A percentile compares a stretch with the other conserved stretches of the same genome.
Conservation (phyloP, 208 protist species). For the Acanthamoeba triangularis region DNA sequence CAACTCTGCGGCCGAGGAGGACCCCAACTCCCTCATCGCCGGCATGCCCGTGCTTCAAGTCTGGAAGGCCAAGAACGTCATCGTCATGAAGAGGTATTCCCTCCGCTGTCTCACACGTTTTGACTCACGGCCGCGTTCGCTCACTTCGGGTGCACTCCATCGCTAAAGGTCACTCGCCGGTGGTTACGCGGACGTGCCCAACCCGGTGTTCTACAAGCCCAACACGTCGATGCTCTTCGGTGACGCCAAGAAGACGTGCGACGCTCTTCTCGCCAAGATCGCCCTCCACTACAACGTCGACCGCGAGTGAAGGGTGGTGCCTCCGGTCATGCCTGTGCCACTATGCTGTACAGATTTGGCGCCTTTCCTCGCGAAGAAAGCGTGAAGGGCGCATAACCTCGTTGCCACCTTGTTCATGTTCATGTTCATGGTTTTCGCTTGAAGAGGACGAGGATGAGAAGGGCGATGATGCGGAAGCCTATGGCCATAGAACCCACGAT, state of each 20-base stretch:
- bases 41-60: constrained; percentile 95
- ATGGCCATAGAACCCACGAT: neutral
- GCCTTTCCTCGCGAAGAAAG: neutral
- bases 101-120: neutral
- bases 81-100: constrained; percentile 95
- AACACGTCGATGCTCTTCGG: constrained; percentile 95
- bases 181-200: constrained; percentile 86
- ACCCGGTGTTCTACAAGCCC: constrained; percentile 95
- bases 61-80: constrained; percentile 92
- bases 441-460: constrained; percentile 6
- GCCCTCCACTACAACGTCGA: constrained; percentile 46
- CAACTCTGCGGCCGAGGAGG: constrained; percentile 93
- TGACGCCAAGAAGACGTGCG: constrained; percentile 91
- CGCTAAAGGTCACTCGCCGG: constrained; percentile 40
- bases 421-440: neutral
- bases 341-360: neutral
- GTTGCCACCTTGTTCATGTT: neutral
- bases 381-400: too few relatives aligned
- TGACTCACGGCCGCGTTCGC: neutral
- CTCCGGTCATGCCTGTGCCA: neutral
- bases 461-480: neutral
- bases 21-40: constrained; percentile 93
- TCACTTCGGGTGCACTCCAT: constrained; percentile 53
- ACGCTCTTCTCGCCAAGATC: constrained; percentile 82
- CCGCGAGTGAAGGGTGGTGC: neutral